Conservation (phyloP, 306 rosid species). For the Oemleria cerasiformis region DNA sequence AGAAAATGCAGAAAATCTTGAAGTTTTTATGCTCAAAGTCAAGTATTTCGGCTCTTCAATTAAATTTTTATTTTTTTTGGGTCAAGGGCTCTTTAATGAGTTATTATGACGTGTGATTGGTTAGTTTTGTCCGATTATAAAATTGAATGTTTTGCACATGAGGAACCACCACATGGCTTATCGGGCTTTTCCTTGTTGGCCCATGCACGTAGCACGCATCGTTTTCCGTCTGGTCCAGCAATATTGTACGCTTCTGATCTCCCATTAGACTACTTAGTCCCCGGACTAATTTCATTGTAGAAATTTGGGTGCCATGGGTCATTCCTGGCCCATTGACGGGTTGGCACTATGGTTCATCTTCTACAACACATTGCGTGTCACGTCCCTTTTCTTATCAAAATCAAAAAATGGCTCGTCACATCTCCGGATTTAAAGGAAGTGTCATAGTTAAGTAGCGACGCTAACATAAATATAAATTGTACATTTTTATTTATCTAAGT, state of each 20-base stretch:
- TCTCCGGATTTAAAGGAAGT: too few species aligned
- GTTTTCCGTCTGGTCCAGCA: slow-evolving; percentile 16
- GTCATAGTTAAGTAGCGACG: too few species aligned
- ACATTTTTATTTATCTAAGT: too few species aligned
- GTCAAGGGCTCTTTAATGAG: too few species aligned
- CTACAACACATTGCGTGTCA: background rate
- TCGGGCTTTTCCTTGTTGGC: slow-evolving; percentile 12
- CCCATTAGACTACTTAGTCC: background rate
- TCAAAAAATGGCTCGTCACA: background rate
- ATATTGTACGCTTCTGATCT: background rate
- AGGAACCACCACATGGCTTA: slow-evolving; percentile 24
- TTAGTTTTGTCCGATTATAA: background rate
- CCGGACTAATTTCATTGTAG: background rate
- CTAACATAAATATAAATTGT: too few species aligned
- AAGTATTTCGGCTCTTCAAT: background rate
- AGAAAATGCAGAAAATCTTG: too few species aligned
- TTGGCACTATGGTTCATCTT: background rate
- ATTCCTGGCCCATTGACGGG: background rate
- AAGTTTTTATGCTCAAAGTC: background rate
- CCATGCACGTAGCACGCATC: slow-evolving; percentile 1
- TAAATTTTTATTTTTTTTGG: too few species aligned
- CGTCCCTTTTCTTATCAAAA: background rate
- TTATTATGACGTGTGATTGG: background rate
- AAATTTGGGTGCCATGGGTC: background rate
- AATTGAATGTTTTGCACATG: background rate